These are phyloP conservation scores for Flaveria bidentis DNA, from an alignment of 129 eudicot species.

Conservation along the genomic window DNA sequence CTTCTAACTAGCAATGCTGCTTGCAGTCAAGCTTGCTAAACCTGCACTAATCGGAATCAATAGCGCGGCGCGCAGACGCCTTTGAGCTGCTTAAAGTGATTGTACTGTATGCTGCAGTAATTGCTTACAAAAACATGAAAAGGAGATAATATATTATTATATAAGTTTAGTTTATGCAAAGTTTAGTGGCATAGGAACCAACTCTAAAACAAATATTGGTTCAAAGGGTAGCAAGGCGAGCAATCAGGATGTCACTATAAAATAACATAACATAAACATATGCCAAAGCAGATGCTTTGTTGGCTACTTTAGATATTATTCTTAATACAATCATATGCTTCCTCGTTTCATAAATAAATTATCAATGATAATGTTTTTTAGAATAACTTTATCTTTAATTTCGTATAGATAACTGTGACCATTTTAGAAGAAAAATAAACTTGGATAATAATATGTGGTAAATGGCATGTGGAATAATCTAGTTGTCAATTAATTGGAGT, in stretches of 20 bases:
- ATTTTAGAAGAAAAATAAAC: not conserved
- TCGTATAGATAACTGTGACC: not conserved
- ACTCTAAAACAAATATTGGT: slow-evolving; percentile 23
- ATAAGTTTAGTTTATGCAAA: slow-evolving; percentile 23
- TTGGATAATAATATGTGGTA: not conserved
- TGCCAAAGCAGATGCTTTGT: slow-evolving; percentile 50
- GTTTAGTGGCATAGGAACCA: slow-evolving; percentile 22
- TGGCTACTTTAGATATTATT: slow-evolving; percentile 40
- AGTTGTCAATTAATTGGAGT: not conserved
- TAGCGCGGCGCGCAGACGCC: not conserved
- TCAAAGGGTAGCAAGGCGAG: slow-evolving; percentile 20
- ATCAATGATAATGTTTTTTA: slow-evolving; percentile 2
- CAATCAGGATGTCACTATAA: slow-evolving; percentile 31
- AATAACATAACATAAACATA: slow-evolving; percentile 34
- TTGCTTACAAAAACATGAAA: not conserved
- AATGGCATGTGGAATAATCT: slow-evolving; percentile 1
- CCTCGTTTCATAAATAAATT: slow-evolving; percentile 20
- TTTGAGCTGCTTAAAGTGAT: not conserved
- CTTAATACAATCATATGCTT: slow-evolving; percentile 34
- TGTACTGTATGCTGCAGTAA: not conserved
- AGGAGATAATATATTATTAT: slow-evolving; percentile 2
- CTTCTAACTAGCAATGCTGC: not conserved
- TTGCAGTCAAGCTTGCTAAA: not conserved
- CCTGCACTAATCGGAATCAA: not conserved
- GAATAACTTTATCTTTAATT: slow-evolving; percentile 7